Evolutionary conservation across 768 basidiomycete species (phyloP).

Genomic region (Pleurotus citrinopileatus): DNA sequence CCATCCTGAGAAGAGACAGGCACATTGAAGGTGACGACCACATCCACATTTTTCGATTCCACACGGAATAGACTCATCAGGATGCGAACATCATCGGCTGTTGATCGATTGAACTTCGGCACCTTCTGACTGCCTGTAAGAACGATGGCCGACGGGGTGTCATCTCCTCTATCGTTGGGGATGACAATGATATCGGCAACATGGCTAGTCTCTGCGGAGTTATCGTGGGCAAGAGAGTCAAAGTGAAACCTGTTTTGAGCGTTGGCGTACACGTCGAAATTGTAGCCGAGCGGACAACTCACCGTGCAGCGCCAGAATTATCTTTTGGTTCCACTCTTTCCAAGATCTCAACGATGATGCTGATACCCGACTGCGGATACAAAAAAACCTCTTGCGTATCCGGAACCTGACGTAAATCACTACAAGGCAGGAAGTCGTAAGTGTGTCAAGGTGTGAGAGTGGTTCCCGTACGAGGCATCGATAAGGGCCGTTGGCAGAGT

Average conservation of each 20-base stretch:
- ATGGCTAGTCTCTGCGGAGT: constrained; percentile 54
- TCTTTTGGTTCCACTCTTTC: constrained; percentile 61
- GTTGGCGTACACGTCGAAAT: constrained; percentile 11
- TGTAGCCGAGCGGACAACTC: constrained; percentile 20
- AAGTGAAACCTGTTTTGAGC: constrained; percentile 76
- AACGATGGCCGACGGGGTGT: constrained; percentile 56
- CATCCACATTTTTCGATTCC: constrained; percentile 64
- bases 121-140: constrained; percentile 72
- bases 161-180: constrained; percentile 39
- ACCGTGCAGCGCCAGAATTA: constrained; percentile 69
- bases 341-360: constrained; percentile 83
- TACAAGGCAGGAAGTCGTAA: constrained; percentile 18
- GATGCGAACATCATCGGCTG: constrained; percentile 69
- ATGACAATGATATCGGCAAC: constrained; percentile 41
- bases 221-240: constrained; percentile 87
- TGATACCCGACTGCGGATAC: constrained; percentile 62
- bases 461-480: constrained; percentile 77
- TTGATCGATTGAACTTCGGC: constrained; percentile 68
- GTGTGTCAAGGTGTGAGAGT: neutral
- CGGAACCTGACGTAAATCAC: constrained; percentile 76
- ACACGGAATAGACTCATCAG: constrained; percentile 82
- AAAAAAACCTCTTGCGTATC: constrained; percentile 95
- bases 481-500: constrained; percentile 53
- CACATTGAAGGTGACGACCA: constrained; percentile 84
- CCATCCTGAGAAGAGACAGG: constrained; percentile 52